Conservation (phyloP, 2,329 filamentous ascomycete genomes). For the Calonectria hawksworthii region DNA sequence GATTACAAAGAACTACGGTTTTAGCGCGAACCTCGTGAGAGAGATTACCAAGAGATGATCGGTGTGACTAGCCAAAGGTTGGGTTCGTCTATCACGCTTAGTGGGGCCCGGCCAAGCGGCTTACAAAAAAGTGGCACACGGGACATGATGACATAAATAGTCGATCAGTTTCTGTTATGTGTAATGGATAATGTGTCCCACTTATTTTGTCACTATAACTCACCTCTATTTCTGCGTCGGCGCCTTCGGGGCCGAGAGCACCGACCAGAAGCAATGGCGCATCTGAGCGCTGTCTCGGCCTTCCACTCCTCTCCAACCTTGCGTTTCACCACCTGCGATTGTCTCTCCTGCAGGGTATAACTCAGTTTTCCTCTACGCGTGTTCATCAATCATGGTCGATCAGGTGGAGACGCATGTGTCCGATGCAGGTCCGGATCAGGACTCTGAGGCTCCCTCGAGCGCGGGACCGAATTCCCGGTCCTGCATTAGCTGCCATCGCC, state of each 20-base stretch:
- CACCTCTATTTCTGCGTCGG: too few relatives aligned
- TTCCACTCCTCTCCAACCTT: background rate
- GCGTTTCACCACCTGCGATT: background rate
- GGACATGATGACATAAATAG: too few relatives aligned
- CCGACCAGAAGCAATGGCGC: background rate
- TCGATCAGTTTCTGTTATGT: too few relatives aligned
- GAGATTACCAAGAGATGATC: background rate
- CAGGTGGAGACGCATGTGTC: background rate
- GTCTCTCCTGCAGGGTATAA: background rate
- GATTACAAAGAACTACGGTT: background rate
- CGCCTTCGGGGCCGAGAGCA: background rate
- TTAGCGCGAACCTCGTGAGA: background rate
- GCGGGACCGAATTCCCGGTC: slow-evolving; percentile 9
- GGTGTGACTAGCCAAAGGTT: background rate
- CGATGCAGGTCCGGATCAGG: background rate
- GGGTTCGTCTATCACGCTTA: background rate
- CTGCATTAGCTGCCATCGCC: slow-evolving; percentile 22
- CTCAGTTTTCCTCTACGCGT: background rate
- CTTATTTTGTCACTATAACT: too few relatives aligned
- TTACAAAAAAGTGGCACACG: too few relatives aligned
- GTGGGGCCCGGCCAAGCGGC: background rate
- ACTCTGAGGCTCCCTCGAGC: background rate
- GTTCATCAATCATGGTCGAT: background rate
- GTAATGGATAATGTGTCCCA: too few relatives aligned
- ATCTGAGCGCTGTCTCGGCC: background rate